Conservation (phyloP, 2,329 filamentous ascomycete species). For the Lecanicillium sp. region DNA sequence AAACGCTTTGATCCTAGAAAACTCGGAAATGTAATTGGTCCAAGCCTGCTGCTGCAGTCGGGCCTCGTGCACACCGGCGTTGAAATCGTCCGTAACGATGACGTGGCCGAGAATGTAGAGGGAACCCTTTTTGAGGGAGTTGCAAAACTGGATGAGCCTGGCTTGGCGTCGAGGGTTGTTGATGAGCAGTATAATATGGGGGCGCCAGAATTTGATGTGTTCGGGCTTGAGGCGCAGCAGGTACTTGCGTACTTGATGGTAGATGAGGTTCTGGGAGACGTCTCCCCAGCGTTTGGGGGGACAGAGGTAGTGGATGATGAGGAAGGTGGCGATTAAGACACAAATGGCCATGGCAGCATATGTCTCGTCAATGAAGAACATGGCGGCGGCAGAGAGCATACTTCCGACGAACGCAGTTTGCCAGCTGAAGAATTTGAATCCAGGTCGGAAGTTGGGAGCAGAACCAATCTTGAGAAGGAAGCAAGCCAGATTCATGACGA, state of each 20-base stretch:
- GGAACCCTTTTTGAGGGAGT: conserved; percentile 81
- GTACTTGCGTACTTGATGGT: conserved; percentile 80
- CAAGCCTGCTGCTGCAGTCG: conserved; percentile 74
- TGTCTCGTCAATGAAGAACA: conserved; percentile 85
- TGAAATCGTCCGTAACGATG: conserved; percentile 79
- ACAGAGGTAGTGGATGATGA: conserved; percentile 78
- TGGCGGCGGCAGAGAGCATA: conserved; percentile 68
- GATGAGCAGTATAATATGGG: conserved; percentile 77
- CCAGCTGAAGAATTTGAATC: conserved; percentile 86
- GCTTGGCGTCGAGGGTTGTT: conserved; percentile 79
- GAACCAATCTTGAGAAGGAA: conserved; percentile 83
- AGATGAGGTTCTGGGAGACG: conserved; percentile 83
- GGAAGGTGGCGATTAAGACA: conserved; percentile 68
- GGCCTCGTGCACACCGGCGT: conserved; percentile 70
- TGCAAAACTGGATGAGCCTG: conserved; percentile 83
- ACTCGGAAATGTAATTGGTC: conserved; percentile 79
- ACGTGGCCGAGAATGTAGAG: conserved; percentile 83
- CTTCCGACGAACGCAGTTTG: conserved; percentile 71
- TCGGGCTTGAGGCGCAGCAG: conserved; percentile 76
- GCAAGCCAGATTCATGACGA: conserved; percentile 82
- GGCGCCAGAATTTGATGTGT: conserved; percentile 91
- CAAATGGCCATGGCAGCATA: conserved; percentile 72
- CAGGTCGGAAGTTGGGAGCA: conserved; percentile 81
- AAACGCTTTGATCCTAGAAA: conserved; percentile 81
- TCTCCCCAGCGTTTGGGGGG: conserved; percentile 87